Base-by-base conservation (phyloP, 257 asterid species). In the Nicotiana sylvestris region DNA sequence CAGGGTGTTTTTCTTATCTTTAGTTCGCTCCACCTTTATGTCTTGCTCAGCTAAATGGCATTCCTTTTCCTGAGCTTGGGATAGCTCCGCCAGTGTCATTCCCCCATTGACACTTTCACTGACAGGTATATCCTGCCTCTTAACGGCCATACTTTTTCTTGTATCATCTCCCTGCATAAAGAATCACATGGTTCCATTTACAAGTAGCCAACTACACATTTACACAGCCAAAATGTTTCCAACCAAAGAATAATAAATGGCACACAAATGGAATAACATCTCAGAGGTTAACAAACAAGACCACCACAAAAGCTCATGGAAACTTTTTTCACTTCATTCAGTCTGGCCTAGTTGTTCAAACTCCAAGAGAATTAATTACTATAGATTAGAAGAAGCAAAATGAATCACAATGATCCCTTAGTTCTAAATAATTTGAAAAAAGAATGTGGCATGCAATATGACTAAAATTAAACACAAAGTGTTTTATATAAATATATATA, bases 1-100 rank as follows among this genome's bases (percentile, higher is more conserved):
- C 82, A 96, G 87, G 56, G 98, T 90, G 88, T 96, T 96, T 89
- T 94, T 96, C 92, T 89, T 90, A 83, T 96, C 98, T 90, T 96
- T 94, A 86, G 99, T 96, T 88, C 92, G 93, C 89, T 96, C 99
- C 91, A 96, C 90, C 85, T 84, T 81, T 51, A 85, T 85, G 85
- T 96, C 99, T 86, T 96, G 98, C 86, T 91, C 93, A 82, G 91
- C 85, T 85, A 96, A 85, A 84, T 90, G 91, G 83, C 78, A 84
- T 88, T 96, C 99, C 85, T 87, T 90, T 62, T 88, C 92, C 88
- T 85, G 92, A 84, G 97, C 98, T 86, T 85, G 87, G 61, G 91
- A 85, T 80, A 94, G 89, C 84, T 93, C 97, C 51, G 67, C 85
- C 6, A 49, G 82, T 46, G 92, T 88, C 98, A 96, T 86, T 83